Evolutionary conservation across 2,329 filamentous ascomycete species (phyloP), one percentile per base, ranked within the genome.

Genomic region (Macrophomina pseudophaseolina): DNA sequence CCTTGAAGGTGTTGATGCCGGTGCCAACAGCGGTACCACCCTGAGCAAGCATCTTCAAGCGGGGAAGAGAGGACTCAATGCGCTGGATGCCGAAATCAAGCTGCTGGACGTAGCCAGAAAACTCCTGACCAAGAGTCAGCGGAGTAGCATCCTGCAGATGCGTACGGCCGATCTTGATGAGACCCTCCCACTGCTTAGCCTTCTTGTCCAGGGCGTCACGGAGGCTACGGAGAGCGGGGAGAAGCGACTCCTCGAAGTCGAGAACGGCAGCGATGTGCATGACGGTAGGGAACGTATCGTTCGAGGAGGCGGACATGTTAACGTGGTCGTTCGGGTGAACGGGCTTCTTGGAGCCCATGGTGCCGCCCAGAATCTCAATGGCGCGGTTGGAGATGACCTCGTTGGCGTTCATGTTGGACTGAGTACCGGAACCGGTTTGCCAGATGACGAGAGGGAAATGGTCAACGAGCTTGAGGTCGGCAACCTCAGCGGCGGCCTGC

Each of bases 381-480:
- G 95, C 95, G 72, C 95, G 92, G 88, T 98, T 99, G 71, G 94
- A 97, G 81, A 99, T 98, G 81, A 99, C 95, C 81, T 99, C 95
- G 85, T 99, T 99, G 79, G 94, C 94, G 84, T 99, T 99, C 95
- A 98, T 98, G 88, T 97, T 98, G 80, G 94, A 97, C 86, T 98
- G 95, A 35, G 95, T 98, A 78, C 95, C 95, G 60, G 95, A 98
- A 70, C 95, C 95, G 65, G 95, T 99, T 86, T 99, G 95, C 95
- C 95, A 99, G 77, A 99, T 94, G 66, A 98, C 94, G 69, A 98
- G 91, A 71, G 95, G 95, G 84, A 99, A 98, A 86, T 98, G 94
- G 81, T 97, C 94, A 76, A 96, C 81, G 74, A 98, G 90, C 87
- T 97, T 97, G 77, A 95, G 89, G 70, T 92, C 90, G 66, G 94